Evolutionary conservation across 1,139 yeast genomes (phyloP).

Genomic region (Candida pseudocylindracea): DNA sequence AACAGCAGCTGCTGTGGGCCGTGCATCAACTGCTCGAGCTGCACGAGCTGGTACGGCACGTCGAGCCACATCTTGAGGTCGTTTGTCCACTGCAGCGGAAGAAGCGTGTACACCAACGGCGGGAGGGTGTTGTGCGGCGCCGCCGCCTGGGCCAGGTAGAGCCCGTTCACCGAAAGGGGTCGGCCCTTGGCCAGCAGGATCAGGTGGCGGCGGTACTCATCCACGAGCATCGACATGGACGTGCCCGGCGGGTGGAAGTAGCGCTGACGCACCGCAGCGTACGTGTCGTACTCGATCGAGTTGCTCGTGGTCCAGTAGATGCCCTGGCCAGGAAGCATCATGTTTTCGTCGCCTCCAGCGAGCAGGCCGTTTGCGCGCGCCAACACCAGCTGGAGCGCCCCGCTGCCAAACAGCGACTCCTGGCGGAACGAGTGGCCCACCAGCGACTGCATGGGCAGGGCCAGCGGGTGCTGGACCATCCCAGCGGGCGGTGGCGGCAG

Average conservation of each 20-base stretch:
- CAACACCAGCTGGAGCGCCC: conserved; percentile 11
- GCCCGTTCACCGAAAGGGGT: conserved; percentile 11
- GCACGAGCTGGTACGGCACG: conserved; percentile 20
- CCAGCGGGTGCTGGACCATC: conserved; percentile 7
- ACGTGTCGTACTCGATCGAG: too few species aligned
- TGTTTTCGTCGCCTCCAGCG: conserved; percentile 13
- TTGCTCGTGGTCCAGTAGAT: too few species aligned
- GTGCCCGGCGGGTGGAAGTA: too few species aligned
- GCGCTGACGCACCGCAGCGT: too few species aligned
- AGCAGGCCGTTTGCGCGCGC: conserved; percentile 18
- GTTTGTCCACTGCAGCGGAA: conserved; percentile 16
- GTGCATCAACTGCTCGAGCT: conserved; percentile 6
- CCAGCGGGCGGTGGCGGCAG: conserved; percentile 17
- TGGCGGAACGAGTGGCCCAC: conserved; percentile 2
- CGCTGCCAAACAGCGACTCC: too few species aligned
- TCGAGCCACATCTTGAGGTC: conserved; percentile 22
- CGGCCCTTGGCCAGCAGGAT: conserved; percentile 16
- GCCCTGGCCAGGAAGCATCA: too few species aligned
- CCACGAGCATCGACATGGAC: too few species aligned
- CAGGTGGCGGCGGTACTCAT: conserved; percentile 11
- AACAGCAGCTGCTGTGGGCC: too few species aligned
- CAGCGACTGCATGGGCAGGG: conserved; percentile 17
- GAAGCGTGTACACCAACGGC: conserved; percentile 12
- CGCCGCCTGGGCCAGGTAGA: too few species aligned
- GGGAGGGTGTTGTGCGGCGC: too few species aligned